Percentiles rank a stretch among this genome's conserved stretches.
These are phyloP conservation scores for Huntiella bhutanensis DNA, from an alignment of 2,329 filamentous ascomycete species.

Conservation along the genomic window DNA sequence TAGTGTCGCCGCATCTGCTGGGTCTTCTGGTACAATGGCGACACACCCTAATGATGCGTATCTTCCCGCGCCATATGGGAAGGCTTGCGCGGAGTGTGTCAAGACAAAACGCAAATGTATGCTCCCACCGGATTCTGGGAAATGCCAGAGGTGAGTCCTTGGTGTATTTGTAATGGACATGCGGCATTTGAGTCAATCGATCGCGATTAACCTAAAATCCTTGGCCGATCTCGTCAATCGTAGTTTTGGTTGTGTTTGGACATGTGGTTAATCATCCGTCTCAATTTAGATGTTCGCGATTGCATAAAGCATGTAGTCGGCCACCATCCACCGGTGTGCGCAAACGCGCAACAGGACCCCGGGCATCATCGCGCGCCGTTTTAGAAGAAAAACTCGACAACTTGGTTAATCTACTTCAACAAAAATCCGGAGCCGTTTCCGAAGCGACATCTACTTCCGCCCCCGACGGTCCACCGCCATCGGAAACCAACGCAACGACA, in stretches of 20 bases:
- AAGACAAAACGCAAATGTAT: conserved; percentile 28
- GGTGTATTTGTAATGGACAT: too few species aligned
- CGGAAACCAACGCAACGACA: background rate
- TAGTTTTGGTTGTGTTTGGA: background rate
- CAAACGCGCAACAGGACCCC: conserved; percentile 4
- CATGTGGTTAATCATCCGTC: background rate
- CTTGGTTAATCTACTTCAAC: conserved; percentile 16
- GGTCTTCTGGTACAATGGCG: too few species aligned
- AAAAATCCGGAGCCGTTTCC: conserved; percentile 4
- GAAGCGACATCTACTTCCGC: background rate
- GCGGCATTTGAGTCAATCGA: too few species aligned
- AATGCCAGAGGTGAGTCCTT: conserved; percentile 19
- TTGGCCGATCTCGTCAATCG: background rate
- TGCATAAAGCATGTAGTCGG: conserved; percentile 22
- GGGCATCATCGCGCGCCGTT: conserved; percentile 10
- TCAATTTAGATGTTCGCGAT: conserved; percentile 19
- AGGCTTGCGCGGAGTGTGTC: conserved; percentile 23
- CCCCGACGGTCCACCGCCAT: background rate
- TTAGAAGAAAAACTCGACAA: conserved; percentile 17
- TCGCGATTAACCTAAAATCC: too few species aligned
- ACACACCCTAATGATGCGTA: background rate
- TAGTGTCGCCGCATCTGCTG: too few species aligned
- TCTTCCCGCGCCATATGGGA: conserved; percentile 21
- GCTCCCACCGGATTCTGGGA: conserved; percentile 16
- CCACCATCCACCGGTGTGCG: conserved; percentile 7